Percentiles rank a stretch among this genome's conserved stretches.
phyloP scores from a whole-genome alignment of 2,329 filamentous ascomycete genomes.

The Tolypocladium amazonense region DNA sequence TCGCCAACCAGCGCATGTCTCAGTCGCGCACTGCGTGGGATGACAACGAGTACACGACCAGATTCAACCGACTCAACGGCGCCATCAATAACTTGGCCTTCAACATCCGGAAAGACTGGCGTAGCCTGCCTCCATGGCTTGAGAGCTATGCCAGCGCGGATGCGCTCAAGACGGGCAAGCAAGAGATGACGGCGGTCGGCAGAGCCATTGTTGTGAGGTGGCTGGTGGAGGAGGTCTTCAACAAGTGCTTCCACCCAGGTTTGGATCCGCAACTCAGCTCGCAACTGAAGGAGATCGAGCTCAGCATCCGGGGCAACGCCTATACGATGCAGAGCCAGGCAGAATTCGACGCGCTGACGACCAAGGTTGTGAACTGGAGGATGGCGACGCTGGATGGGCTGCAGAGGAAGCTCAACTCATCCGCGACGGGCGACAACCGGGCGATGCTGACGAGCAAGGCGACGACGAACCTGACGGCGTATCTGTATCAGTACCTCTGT shows the following conservation, averaged over 20 bases:
- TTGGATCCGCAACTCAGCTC: constrained; percentile 67
- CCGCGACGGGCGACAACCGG: constrained; percentile 56
- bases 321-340: constrained; percentile 67
- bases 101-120: constrained; percentile 94
- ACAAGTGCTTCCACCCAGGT: constrained; percentile 84
- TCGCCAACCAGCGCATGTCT: constrained; percentile 90
- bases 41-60: constrained; percentile 83
- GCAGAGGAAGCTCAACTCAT: constrained; percentile 54
- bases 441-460: constrained; percentile 58
- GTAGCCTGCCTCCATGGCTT: constrained; percentile 69
- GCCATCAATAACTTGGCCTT: constrained; percentile 92
- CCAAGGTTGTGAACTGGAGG: constrained; percentile 86
- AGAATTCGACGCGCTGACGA: constrained; percentile 77
- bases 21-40: constrained; percentile 90
- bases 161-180: constrained; percentile 75
- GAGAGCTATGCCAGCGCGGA: constrained; percentile 72
- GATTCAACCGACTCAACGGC: constrained; percentile 85
- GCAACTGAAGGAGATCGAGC: constrained; percentile 76
- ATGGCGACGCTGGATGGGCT: constrained; percentile 91
- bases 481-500: constrained; percentile 62
- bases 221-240: constrained; percentile 85
- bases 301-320: constrained; percentile 71
- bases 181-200: constrained; percentile 96
- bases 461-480: constrained; percentile 56
- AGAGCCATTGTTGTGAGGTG: constrained; percentile 81